These are phyloP conservation scores for Penicillium lividum DNA, from an alignment of 495 filamentous ascomycete genomes.

Conservation along the genomic window DNA sequence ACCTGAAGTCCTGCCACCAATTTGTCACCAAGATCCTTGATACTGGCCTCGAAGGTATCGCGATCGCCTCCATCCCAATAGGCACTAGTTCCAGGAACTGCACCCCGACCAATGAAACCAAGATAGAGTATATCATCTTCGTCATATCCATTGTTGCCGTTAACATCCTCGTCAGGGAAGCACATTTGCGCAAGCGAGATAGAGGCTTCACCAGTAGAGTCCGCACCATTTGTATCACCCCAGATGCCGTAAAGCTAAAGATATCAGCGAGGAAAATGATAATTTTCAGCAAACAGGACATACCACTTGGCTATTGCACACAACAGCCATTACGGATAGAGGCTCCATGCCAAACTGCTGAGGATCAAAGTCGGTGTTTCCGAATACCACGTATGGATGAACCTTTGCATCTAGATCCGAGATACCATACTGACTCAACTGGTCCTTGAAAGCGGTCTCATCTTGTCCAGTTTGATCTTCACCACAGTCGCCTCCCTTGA, in stretches of 20 bases:
- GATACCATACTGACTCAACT: constrained; percentile 47
- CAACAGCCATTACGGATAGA: constrained; percentile 63
- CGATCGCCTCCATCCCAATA: constrained; percentile 48
- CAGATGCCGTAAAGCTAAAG: constrained; percentile 62
- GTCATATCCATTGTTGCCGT: constrained; percentile 53
- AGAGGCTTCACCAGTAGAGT: constrained; percentile 56
- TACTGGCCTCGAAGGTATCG: constrained; percentile 51
- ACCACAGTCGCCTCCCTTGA: constrained; percentile 48
- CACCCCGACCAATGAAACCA: constrained; percentile 51
- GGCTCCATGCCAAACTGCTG: constrained; percentile 53
- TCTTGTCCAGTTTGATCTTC: constrained; percentile 53
- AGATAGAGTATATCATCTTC: constrained; percentile 55
- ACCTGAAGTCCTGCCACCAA: constrained; percentile 25
- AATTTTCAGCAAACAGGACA: background rate
- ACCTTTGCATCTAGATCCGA: constrained; percentile 60
- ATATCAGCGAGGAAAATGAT: background rate
- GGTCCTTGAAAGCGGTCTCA: constrained; percentile 55
- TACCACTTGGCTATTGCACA: constrained; percentile 58
- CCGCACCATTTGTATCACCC: constrained; percentile 64
- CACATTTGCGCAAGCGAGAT: constrained; percentile 60
- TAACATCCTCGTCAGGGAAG: constrained; percentile 45
- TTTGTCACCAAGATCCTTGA: constrained; percentile 48
- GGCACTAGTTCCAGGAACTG: constrained; percentile 51
- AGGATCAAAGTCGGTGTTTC: constrained; percentile 60
- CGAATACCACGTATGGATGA: constrained; percentile 67